phyloP scores from a whole-genome alignment of 163 green algal genomes.

The Chloroidium sp. region DNA sequence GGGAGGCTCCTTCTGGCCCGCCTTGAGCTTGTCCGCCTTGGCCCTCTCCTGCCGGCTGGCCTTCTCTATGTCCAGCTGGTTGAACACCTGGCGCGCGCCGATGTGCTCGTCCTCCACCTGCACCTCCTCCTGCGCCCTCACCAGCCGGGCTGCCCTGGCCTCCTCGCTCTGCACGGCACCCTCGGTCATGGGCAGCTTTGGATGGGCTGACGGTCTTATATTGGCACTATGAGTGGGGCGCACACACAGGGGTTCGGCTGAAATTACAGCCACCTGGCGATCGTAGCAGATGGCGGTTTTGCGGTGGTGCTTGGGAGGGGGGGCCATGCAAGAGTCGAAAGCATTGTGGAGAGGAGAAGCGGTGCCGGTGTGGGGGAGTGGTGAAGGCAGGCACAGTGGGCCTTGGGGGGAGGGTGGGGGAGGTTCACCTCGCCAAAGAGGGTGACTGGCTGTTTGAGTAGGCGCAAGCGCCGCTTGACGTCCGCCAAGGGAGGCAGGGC shows the following conservation, averaged over 20 bases:
- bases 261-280: no score
- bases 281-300: no score
- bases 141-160: slow-evolving; percentile 36
- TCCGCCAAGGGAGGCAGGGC: slow-evolving; percentile 35
- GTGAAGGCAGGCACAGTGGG: no score
- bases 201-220: no score
- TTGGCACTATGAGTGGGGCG: no score
- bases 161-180: slow-evolving; percentile 33
- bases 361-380: no score
- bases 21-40: background rate
- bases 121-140: slow-evolving; percentile 43
- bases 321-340: no score
- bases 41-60: background rate
- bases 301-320: no score
- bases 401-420: background rate
- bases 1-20: background rate
- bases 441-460: slow-evolving; percentile 71
- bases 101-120: slow-evolving; percentile 53
- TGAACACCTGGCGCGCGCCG: slow-evolving; percentile 53
- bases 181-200: no score
- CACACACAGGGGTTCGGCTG: no score
- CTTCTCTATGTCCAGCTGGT: slow-evolving; percentile 8
- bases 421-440: slow-evolving; percentile 80
- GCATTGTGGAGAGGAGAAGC: no score
- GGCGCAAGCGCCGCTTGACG: slow-evolving; percentile 74